Conservation (phyloP, 2,329 filamentous ascomycete genomes). For the Claviceps pusilla region DNA sequence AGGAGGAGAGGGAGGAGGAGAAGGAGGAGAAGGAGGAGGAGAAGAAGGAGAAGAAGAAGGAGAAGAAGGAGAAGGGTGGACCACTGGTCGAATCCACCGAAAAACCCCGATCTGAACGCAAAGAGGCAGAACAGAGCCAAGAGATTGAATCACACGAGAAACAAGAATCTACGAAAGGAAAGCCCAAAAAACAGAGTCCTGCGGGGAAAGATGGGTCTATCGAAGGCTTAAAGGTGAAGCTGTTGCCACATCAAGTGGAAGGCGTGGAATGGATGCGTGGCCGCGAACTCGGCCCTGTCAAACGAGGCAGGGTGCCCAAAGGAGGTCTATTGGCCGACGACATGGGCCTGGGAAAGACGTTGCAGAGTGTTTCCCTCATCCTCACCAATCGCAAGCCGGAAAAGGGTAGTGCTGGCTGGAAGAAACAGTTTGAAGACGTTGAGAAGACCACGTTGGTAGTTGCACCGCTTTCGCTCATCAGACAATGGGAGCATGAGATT, state of each 20-base stretch:
- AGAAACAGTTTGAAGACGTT: slow-evolving; percentile 52
- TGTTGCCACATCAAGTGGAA: slow-evolving; percentile 87
- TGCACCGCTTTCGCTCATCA: slow-evolving; percentile 82
- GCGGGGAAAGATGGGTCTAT: slow-evolving; percentile 37
- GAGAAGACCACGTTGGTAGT: slow-evolving; percentile 79
- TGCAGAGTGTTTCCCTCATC: slow-evolving; percentile 83
- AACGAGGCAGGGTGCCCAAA: slow-evolving; percentile 68
- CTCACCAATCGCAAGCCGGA: slow-evolving; percentile 61
- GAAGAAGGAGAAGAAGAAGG: neutral
- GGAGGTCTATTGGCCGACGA: slow-evolving; percentile 94
- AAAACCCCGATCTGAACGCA: neutral
- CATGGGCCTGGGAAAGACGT: slow-evolving; percentile 92
- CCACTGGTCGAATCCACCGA: neutral
- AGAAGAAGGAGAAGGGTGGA: neutral
- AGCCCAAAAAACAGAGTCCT: slow-evolving; percentile 2
- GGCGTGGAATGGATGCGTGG: slow-evolving; percentile 92
- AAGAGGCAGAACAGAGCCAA: slow-evolving; percentile 2
- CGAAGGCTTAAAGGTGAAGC: slow-evolving; percentile 70
- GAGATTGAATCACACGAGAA: slow-evolving; percentile 9
- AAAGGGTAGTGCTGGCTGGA: slow-evolving; percentile 42
- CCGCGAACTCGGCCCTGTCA: slow-evolving; percentile 74
- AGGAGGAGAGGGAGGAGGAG: neutral
- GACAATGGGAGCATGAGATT: slow-evolving; percentile 93
- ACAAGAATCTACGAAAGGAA: slow-evolving; percentile 8
- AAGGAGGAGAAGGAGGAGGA: neutral